phyloP scores from a whole-genome alignment of 2,329 filamentous ascomycete species.

The Ophiocordyceps sinensis region DNA sequence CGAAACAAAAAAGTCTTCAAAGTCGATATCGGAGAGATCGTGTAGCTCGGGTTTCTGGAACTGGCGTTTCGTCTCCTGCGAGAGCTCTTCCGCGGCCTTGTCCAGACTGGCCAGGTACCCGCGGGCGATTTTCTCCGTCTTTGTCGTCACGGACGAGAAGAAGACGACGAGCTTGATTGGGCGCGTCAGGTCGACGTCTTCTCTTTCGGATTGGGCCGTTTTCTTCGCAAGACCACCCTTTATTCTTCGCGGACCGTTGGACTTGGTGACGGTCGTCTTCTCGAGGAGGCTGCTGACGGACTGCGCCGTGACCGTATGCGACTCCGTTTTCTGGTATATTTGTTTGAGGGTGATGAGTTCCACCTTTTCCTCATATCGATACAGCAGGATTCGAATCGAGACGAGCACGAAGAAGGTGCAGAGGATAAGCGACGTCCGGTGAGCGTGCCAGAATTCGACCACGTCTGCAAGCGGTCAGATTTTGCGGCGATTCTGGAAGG shows the following conservation, averaged over 20 bases:
- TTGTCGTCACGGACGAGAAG: constrained; percentile 78
- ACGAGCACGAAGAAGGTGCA: constrained; percentile 22
- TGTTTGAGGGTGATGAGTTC: constrained; percentile 23
- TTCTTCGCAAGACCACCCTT: constrained; percentile 26
- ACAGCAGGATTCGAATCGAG: constrained; percentile 26
- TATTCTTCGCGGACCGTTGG: constrained; percentile 32
- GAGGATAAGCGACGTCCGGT: constrained; percentile 30
- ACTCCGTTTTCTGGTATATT: constrained; percentile 11
- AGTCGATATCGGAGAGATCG: constrained; percentile 76
- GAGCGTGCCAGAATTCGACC: constrained; percentile 30
- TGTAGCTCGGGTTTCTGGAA: constrained; percentile 48
- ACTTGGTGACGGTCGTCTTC: constrained; percentile 14
- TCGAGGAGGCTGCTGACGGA: constrained; percentile 5
- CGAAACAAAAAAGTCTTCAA: constrained; percentile 82
- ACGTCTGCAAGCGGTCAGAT: constrained; percentile 13
- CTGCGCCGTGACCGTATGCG: constrained; percentile 2
- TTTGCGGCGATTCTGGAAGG: not conserved
- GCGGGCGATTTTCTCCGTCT: constrained; percentile 60
- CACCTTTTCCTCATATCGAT: constrained; percentile 18
- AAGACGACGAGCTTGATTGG: constrained; percentile 66
- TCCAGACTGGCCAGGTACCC: constrained; percentile 44
- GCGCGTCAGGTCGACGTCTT: constrained; percentile 17
- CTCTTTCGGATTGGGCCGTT: constrained; percentile 10
- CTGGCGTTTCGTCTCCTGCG: constrained; percentile 17
- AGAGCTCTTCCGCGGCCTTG: constrained; percentile 34